A percentile compares a stretch with the other conserved stretches of the same genome.
Conservation (phyloP, 2,329 filamentous ascomycete genomes). For the Fusarium camptoceras region DNA sequence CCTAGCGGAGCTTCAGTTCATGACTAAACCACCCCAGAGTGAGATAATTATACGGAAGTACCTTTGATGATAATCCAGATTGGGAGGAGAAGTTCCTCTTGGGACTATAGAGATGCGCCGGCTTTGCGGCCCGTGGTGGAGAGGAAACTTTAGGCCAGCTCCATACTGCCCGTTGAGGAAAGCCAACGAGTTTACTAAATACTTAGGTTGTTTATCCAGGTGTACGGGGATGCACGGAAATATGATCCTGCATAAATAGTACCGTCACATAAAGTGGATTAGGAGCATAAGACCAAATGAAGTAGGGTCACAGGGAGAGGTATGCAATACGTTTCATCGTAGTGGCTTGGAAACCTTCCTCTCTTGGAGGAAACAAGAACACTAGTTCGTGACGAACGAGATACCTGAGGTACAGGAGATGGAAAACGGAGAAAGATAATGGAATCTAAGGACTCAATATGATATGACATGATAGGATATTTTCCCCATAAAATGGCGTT, state of each 20-base stretch:
- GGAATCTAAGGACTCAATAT: background rate
- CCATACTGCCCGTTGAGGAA: background rate
- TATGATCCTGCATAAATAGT: slow-evolving; percentile 16
- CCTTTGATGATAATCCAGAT: background rate
- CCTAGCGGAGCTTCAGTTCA: background rate
- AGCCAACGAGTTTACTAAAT: background rate
- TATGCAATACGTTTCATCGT: slow-evolving; percentile 18
- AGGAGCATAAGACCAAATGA: background rate
- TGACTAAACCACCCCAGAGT: background rate
- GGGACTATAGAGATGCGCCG: background rate
- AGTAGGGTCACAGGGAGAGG: slow-evolving; percentile 10
- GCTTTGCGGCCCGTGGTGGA: slow-evolving; percentile 32
- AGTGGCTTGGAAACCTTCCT: background rate
- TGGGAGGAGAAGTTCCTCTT: background rate
- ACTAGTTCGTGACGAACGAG: slow-evolving; percentile 1
- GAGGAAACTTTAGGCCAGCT: background rate
- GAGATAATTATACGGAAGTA: background rate
- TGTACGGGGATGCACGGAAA: background rate
- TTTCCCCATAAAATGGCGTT: background rate
- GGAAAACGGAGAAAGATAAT: background rate
- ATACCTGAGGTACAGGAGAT: background rate
- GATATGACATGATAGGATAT: background rate
- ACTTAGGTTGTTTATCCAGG: background rate
- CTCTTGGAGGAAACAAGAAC: background rate
- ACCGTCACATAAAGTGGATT: slow-evolving; percentile 10